These are phyloP conservation scores for Wolfiporia cocos DNA, from an alignment of 1,284 basidiomycete species.

Conservation along the genomic window DNA sequence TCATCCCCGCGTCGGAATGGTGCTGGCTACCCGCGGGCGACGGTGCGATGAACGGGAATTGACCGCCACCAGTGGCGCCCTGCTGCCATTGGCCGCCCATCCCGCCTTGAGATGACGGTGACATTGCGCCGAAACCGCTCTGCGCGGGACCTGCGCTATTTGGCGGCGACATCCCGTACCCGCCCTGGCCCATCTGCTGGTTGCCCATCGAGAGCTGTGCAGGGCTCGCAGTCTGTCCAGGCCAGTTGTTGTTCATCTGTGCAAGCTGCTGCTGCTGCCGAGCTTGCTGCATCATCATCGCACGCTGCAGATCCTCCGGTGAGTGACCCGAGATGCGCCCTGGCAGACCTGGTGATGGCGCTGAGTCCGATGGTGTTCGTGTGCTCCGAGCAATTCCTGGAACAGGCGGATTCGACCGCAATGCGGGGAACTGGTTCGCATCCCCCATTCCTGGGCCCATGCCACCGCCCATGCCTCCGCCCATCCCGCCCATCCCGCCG, in stretches of 20 bases:
- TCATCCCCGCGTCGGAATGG: constrained; percentile 16
- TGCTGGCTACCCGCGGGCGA: constrained; percentile 23
- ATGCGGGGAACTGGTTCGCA: constrained; percentile 19
- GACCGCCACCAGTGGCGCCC: constrained; percentile 11
- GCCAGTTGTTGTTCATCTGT: constrained; percentile 19
- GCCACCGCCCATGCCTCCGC: constrained; percentile 2
- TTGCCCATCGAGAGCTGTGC: constrained; percentile 27
- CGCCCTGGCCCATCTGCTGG: constrained; percentile 14
- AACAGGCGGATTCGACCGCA: constrained; percentile 51
- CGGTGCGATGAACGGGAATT: constrained; percentile 20
- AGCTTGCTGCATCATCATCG: constrained; percentile 34
- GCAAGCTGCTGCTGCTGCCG: constrained; percentile 17
- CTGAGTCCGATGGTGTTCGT: constrained; percentile 61
- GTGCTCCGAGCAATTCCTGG: constrained; percentile 68
- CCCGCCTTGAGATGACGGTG: no score
- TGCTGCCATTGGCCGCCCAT: constrained; percentile 15
- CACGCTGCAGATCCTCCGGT: constrained; percentile 48
- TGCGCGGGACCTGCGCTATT: constrained; percentile 16
- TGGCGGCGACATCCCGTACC: constrained; percentile 41
- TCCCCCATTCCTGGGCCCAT: constrained; percentile 20
- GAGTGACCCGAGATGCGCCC: constrained; percentile 30
- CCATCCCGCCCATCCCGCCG: neutral
- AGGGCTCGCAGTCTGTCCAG: constrained; percentile 9
- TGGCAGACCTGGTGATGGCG: constrained; percentile 53
- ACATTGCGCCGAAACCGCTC: constrained; percentile 12